These are phyloP conservation scores for Kitagawia praeruptora DNA, from an alignment of 129 eudicot genomes.

Conservation along the genomic window DNA sequence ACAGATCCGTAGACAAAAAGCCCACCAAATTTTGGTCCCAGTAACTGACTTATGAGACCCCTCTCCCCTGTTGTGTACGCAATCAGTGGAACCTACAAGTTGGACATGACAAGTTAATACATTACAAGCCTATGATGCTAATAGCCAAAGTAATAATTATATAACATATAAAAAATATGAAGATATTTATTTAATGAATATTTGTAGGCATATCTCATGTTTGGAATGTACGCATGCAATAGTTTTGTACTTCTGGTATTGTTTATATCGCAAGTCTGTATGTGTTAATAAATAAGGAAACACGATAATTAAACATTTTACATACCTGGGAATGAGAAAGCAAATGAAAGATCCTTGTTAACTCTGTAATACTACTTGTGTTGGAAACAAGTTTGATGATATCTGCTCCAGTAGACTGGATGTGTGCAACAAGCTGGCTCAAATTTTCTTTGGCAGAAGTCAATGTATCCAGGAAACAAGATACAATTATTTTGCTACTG, in stretches of 20 bases:
- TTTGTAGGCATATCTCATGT: background rate
- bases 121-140: background rate
- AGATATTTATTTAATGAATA: background rate
- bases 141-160: background rate
- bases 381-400: slow-evolving; percentile 48
- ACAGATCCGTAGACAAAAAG: slow-evolving; percentile 55
- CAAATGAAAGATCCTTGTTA: slow-evolving; percentile 44
- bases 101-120: slow-evolving; percentile 6
- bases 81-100: slow-evolving; percentile 55
- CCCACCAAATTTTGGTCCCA: slow-evolving; percentile 73
- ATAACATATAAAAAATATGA: background rate
- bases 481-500: slow-evolving; percentile 57
- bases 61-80: slow-evolving; percentile 70
- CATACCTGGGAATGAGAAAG: slow-evolving; percentile 63
- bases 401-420: slow-evolving; percentile 77
- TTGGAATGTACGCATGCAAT: background rate
- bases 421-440: slow-evolving; percentile 45
- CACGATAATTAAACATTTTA: background rate
- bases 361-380: slow-evolving; percentile 54
- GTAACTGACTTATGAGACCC: slow-evolving; percentile 66
- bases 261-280: background rate
- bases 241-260: background rate
- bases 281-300: background rate
- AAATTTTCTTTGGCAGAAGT: slow-evolving; percentile 39
- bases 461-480: slow-evolving; percentile 44